Percentiles rank a stretch among this genome's conserved stretches.
Conservation (phyloP, 805 yeast species). For the Kuraishia borneana region DNA sequence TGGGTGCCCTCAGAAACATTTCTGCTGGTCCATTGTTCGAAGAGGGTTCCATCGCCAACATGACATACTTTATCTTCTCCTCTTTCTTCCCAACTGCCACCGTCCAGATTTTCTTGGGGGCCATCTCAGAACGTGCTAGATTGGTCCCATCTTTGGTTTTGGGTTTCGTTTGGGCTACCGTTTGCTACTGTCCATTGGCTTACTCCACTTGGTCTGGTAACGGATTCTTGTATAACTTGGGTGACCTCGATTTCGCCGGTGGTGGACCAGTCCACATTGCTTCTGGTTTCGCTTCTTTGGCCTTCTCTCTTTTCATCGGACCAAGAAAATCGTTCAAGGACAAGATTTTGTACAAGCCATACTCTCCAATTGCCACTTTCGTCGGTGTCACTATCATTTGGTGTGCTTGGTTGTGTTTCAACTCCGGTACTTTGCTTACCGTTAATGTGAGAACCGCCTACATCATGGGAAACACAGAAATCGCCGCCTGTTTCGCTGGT, state of each 20-base stretch:
- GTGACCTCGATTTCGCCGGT: constrained; percentile 86
- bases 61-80: constrained; percentile 33
- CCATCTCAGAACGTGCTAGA: constrained; percentile 81
- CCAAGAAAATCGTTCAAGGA: constrained; percentile 40
- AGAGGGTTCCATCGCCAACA: constrained; percentile 5
- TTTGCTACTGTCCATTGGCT: constrained; percentile 80
- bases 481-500: constrained; percentile 74
- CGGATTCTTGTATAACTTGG: constrained; percentile 80
- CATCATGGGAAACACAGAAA: constrained; percentile 73
- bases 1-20: constrained; percentile 61
- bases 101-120: constrained; percentile 77
- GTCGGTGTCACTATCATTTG: constrained; percentile 71
- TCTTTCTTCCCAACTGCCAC: constrained; percentile 64
- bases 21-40: constrained; percentile 24
- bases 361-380: constrained; percentile 68
- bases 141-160: constrained; percentile 71
- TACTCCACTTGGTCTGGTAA: constrained; percentile 86
- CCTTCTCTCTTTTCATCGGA: constrained; percentile 64
- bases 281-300: constrained; percentile 82
- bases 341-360: constrained; percentile 64
- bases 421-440: constrained; percentile 73
- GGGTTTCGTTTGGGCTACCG: constrained; percentile 71
- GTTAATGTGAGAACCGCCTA: constrained; percentile 70
- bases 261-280: constrained; percentile 89
- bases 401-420: constrained; percentile 75